Evolutionary conservation across 495 filamentous ascomycete species (phyloP).

Genomic region (Penicillium desertorum): DNA sequence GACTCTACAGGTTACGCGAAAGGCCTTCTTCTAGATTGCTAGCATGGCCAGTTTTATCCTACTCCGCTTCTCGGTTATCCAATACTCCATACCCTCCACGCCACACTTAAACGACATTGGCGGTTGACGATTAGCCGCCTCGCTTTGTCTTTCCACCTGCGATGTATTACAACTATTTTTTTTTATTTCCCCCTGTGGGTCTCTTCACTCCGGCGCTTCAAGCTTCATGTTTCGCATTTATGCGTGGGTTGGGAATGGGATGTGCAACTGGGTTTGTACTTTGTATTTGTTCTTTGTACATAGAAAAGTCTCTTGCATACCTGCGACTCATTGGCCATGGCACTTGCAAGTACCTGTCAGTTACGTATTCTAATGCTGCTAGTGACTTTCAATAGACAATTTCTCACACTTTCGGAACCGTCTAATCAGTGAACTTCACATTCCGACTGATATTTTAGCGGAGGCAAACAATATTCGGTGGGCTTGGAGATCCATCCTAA

Average conservation of each 20-base stretch:
- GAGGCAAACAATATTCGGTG: not conserved
- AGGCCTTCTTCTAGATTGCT: conserved; percentile 52
- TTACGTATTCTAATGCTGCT: conserved; percentile 39
- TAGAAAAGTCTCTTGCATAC: conserved; percentile 47
- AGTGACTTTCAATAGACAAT: conserved; percentile 35
- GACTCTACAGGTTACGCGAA: conserved; percentile 52
- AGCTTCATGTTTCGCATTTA: conserved; percentile 49
- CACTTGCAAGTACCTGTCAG: conserved; percentile 27
- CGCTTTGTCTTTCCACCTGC: conserved; percentile 32
- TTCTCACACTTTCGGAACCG: conserved; percentile 10
- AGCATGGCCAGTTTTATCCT: conserved; percentile 20
- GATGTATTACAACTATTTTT: conserved; percentile 47
- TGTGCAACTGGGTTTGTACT: conserved; percentile 49
- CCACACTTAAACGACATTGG: conserved; percentile 34
- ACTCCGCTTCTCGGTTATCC: conserved; percentile 21
- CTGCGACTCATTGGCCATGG: conserved; percentile 37
- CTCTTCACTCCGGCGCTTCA: conserved; percentile 53
- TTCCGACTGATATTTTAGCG: not conserved
- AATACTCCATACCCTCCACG: conserved; percentile 33
- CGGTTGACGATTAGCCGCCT: conserved; percentile 28
- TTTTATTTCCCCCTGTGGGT: conserved; percentile 29
- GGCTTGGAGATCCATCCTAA: not conserved
- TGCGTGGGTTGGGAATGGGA: conserved; percentile 47
- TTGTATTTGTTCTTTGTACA: conserved; percentile 45
- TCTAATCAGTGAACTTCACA: not conserved